Conservation (phyloP, 2,329 filamentous ascomycete genomes). For the Chrysoporthe puriensis region DNA sequence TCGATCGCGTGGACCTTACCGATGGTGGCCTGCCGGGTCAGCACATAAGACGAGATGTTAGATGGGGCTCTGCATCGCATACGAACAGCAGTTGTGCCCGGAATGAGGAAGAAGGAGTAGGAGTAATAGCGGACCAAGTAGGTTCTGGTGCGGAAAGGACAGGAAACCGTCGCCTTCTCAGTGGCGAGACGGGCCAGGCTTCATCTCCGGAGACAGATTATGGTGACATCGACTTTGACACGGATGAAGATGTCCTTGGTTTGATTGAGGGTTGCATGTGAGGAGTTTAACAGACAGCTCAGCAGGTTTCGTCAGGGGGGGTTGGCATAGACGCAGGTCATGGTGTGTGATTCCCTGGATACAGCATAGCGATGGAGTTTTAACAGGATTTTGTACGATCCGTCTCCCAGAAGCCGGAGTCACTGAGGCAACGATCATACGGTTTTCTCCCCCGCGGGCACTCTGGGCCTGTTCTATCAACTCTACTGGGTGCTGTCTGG, state of each 20-base stretch:
- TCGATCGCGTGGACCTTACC: not conserved
- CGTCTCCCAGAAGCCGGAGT: not conserved
- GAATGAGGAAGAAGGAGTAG: not conserved
- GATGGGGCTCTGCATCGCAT: not conserved
- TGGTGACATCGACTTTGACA: slow-evolving; percentile 35
- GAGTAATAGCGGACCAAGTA: not conserved
- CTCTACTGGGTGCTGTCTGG: no score
- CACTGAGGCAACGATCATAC: not conserved
- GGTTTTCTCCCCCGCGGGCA: not conserved
- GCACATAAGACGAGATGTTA: not conserved
- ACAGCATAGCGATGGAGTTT: slow-evolving; percentile 12
- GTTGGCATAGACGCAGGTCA: not conserved
- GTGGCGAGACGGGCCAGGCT: slow-evolving; percentile 14
- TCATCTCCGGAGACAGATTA: slow-evolving; percentile 39
- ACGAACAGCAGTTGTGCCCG: not conserved
- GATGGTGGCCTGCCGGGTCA: slow-evolving; percentile 1
- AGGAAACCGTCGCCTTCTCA: not conserved
- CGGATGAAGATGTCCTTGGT: slow-evolving; percentile 20
- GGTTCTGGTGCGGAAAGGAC: not conserved
- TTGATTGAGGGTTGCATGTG: slow-evolving; percentile 17
- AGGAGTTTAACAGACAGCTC: not conserved
- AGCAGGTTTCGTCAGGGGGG: not conserved
- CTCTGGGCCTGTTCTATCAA: not conserved
- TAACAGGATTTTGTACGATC: not conserved
- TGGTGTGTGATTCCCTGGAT: not conserved